Conservation (phyloP, 2,329 filamentous ascomycete species). For the Talaromyces sp. region DNA sequence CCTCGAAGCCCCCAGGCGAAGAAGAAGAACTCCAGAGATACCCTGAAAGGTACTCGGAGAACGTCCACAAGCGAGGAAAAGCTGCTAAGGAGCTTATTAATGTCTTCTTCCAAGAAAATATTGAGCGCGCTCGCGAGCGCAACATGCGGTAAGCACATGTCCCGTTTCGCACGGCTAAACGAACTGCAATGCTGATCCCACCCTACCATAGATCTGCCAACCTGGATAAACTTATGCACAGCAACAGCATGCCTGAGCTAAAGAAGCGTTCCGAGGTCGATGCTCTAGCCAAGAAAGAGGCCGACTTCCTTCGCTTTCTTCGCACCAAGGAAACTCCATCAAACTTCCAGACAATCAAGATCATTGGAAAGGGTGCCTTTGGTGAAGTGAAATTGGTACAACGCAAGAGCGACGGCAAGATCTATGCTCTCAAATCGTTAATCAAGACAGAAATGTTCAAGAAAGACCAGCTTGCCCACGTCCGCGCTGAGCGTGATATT, state of each 20-base stretch:
- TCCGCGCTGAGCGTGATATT: slow-evolving; percentile 95
- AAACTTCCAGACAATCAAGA: slow-evolving; percentile 95
- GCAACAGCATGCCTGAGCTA: slow-evolving; percentile 67
- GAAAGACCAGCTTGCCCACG: slow-evolving; percentile 95
- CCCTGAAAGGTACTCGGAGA: slow-evolving; percentile 82
- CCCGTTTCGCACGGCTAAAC: neutral
- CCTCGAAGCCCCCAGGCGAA: slow-evolving; percentile 52
- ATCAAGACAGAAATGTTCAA: slow-evolving; percentile 99
- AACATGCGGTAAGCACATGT: slow-evolving; percentile 71
- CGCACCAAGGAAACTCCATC: slow-evolving; percentile 88
- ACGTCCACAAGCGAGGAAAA: slow-evolving; percentile 69
- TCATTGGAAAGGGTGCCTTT: slow-evolving; percentile 98
- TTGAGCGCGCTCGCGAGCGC: slow-evolving; percentile 88
- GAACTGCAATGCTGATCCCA: neutral
- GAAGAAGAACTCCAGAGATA: slow-evolving; percentile 71
- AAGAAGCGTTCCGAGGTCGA: slow-evolving; percentile 82
- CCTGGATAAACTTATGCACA: slow-evolving; percentile 77
- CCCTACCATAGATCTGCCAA: slow-evolving; percentile 69
- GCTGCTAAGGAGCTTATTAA: slow-evolving; percentile 62
- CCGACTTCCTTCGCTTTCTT: slow-evolving; percentile 88
- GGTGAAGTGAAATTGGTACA: slow-evolving; percentile 97
- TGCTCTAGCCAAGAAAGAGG: slow-evolving; percentile 80
- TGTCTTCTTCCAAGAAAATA: slow-evolving; percentile 96
- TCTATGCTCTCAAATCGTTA: slow-evolving; percentile 96
- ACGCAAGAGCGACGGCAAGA: slow-evolving; percentile 91